A percentile compares a stretch with the other conserved stretches of the same genome.
phyloP scores from a whole-genome alignment of 2,329 filamentous ascomycete species.

The Phialophora macrospora region DNA sequence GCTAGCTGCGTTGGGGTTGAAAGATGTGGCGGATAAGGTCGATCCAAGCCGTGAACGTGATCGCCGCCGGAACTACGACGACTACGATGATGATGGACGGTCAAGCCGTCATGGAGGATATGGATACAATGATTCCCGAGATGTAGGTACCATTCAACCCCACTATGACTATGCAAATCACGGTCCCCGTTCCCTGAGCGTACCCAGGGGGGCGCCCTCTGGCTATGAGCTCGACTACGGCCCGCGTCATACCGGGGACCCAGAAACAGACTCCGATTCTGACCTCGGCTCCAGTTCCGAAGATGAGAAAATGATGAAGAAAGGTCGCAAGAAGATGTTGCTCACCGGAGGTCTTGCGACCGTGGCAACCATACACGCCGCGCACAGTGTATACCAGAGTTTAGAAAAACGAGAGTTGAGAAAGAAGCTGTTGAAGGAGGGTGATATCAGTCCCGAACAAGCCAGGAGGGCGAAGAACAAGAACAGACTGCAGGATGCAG shows the following conservation, averaged over 20 bases:
- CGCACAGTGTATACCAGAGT: constrained; percentile 66
- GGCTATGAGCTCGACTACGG: constrained; percentile 37
- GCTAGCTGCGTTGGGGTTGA: constrained; percentile 52
- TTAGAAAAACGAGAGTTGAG: constrained; percentile 68
- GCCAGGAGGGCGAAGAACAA: constrained; percentile 67
- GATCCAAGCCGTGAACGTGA: constrained; percentile 41
- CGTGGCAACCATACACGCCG: constrained; percentile 71
- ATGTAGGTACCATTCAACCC: constrained; percentile 50
- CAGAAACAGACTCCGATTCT: constrained; percentile 52
- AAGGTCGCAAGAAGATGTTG: constrained; percentile 69
- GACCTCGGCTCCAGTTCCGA: constrained; percentile 63
- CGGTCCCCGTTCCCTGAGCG: constrained; percentile 38
- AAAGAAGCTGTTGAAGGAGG: constrained; percentile 63
- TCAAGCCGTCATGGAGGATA: constrained; percentile 44
- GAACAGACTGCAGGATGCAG: constrained; percentile 66
- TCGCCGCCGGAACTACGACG: constrained; percentile 47
- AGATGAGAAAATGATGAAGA: constrained; percentile 66
- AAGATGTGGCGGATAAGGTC: constrained; percentile 41
- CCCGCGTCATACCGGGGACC: constrained; percentile 39
- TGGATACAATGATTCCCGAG: constrained; percentile 47
- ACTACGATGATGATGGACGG: constrained; percentile 48
- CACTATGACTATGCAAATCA: constrained; percentile 36
- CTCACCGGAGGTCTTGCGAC: constrained; percentile 69
- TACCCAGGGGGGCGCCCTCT: constrained; percentile 36
- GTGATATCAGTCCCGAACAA: constrained; percentile 66